Evolutionary conservation across 192 early-diverging fungal species (phyloP), one percentile per base, ranked within the genome.

Genomic region (Coemansia sp.): DNA sequence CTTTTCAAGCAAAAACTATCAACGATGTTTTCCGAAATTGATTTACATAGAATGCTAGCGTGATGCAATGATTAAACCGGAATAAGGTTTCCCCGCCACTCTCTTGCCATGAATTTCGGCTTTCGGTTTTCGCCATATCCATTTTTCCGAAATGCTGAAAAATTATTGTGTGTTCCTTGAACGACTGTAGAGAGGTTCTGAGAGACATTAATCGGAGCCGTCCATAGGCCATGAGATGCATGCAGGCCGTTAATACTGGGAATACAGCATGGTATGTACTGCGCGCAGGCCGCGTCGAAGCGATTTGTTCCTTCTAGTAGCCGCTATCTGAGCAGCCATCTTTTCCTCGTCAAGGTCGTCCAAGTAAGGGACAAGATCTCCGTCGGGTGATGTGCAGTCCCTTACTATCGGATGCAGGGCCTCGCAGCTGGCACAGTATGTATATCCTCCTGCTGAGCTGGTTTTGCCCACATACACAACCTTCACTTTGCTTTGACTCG

Each of bases 311-410:
- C 56, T 66, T 6, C 79, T 73, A 26, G 52, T 9, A 54, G 52
- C 52, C 9, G 74, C 64, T 38, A 81, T 61, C 15, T 71, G 63
- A 5, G 72, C 79, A 3, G 74, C 73, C 15, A 81, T 68, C 38
- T 64, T 18, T 39, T 71, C 67, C 18, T 81, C 74, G 57, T 81
- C 58, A 43, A 65, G 57, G n/a, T 81, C 79, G 47, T 81, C 74
- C 18, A 81, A 38, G 38, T 72, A 81, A 12, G 79, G 74, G 43
- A 81, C 74, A 3, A 67, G 56, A 26, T 72, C 56, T 19, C 72
- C 73, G 3, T 47, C 56, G 23, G 32, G 42, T n/a, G 11, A 54
- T 13, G 67, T 41, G 9, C 68, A 56, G 15, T 47, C 39, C 9
- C 62, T 56, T 21, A 61, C 53, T 41, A 65, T 40, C 41, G 61